A percentile compares a stretch with the other conserved stretches of the same genome.
Conservation (phyloP, 805 yeast genomes). For the Ogataea naganishii region DNA sequence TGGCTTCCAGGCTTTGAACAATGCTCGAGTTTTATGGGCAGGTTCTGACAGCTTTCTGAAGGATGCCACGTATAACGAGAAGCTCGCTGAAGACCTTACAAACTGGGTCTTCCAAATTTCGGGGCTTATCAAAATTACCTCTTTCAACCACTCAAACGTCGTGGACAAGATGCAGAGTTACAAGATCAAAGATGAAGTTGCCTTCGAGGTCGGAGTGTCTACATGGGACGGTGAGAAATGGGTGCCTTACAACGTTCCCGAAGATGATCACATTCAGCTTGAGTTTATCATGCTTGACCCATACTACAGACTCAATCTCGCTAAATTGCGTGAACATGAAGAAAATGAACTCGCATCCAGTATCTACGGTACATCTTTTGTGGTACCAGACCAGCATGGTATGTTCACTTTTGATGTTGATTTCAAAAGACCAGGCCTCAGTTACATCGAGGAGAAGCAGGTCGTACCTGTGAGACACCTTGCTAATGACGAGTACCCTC, state of each 20-base stretch:
- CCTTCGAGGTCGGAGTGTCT: slow-evolving; percentile 43
- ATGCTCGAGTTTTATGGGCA: slow-evolving; percentile 73
- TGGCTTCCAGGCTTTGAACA: slow-evolving; percentile 70
- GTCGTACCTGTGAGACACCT: slow-evolving; percentile 84
- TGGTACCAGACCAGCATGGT: slow-evolving; percentile 93
- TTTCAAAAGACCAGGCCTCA: slow-evolving; percentile 70
- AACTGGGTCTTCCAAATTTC: slow-evolving; percentile 72
- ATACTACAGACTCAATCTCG: slow-evolving; percentile 71
- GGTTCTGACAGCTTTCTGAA: slow-evolving; percentile 57
- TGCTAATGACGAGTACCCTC: slow-evolving; percentile 90
- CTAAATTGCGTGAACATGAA: slow-evolving; percentile 28
- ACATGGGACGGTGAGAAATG: slow-evolving; percentile 45
- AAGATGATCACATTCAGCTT: slow-evolving; percentile 60
- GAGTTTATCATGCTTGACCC: slow-evolving; percentile 92
- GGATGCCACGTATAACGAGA: slow-evolving; percentile 25
- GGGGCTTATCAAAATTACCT: slow-evolving; percentile 49
- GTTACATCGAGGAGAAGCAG: slow-evolving; percentile 54
- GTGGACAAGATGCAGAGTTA: slow-evolving; percentile 37
- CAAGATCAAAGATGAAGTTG: slow-evolving; percentile 66
- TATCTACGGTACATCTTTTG: slow-evolving; percentile 47
- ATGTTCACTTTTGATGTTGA: slow-evolving; percentile 80
- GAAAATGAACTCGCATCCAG: slow-evolving; percentile 32
- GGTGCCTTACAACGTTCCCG: slow-evolving; percentile 46
- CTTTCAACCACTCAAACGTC: slow-evolving; percentile 44
- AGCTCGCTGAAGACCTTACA: slow-evolving; percentile 35